Percentiles rank a stretch among this genome's conserved stretches.
phyloP scores from a whole-genome alignment of 2,329 filamentous ascomycete species.

The Nannizziopsis barbatae region DNA sequence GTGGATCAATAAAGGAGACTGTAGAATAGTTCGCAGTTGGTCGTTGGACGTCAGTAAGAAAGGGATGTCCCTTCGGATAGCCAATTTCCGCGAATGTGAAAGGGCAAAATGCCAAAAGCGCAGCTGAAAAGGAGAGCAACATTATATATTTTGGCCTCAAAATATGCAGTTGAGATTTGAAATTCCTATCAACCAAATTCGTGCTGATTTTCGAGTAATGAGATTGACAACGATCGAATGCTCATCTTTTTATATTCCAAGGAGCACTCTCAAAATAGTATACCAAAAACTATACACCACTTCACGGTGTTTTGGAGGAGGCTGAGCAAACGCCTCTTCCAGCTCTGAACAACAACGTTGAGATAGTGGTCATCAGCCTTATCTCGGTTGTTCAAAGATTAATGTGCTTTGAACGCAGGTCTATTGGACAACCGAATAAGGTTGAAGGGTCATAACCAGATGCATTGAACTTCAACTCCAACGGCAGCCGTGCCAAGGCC shows the following conservation, averaged over 20 bases:
- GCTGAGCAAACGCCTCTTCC: not conserved
- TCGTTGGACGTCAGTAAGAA: constrained; percentile 4
- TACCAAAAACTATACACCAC: not conserved
- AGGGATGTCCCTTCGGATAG: constrained; percentile 8
- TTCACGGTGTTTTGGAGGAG: not conserved
- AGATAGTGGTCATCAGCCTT: not conserved
- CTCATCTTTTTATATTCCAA: constrained; percentile 2
- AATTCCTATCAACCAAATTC: not conserved
- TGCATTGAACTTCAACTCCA: not conserved
- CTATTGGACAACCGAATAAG: constrained; percentile 3
- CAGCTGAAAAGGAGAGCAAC: not conserved
- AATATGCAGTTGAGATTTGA: not conserved
- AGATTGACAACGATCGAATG: not conserved
- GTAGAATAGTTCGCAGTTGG: not conserved
- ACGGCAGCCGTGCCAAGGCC: not conserved
- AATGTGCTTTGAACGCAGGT: not conserved
- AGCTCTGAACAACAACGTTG: not conserved
- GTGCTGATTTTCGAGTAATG: not conserved
- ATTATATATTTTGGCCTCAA: not conserved
- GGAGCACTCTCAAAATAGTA: not conserved
- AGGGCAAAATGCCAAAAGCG: not conserved
- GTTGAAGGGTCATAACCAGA: not conserved
- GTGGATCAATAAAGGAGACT: constrained; percentile 2
- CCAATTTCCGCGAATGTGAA: not conserved
- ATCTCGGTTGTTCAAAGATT: constrained; percentile 2